Percentiles rank a stretch among this genome's conserved stretches.
phyloP scores from a whole-genome alignment of 805 yeast genomes.

The Pichia insulana region DNA sequence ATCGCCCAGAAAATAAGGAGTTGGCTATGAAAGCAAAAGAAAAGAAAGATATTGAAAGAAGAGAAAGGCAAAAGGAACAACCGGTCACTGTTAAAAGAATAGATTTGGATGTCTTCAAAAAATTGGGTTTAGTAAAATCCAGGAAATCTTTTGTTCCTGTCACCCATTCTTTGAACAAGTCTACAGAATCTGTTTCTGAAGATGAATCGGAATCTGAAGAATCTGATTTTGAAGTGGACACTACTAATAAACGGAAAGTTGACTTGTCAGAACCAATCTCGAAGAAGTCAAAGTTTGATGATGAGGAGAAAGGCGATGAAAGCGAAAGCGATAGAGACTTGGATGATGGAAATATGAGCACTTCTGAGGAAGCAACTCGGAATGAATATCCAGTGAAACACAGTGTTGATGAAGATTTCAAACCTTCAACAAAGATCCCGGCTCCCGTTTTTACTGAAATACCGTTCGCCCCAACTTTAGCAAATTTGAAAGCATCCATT shows the following conservation, averaged over 20 bases:
- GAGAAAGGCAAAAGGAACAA: conserved; percentile 4
- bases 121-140: conserved; percentile 1
- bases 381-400: too few relatives aligned
- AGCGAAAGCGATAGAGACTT: conserved; percentile 16
- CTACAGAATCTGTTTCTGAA: background rate
- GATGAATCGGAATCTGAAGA: conserved; percentile 1
- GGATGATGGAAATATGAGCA: conserved; percentile 13
- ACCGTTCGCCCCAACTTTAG: conserved; percentile 36
- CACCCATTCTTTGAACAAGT: conserved; percentile 45
- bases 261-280: background rate
- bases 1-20: conserved; percentile 37
- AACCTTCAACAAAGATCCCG: conserved; percentile 46
- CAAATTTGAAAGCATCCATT: conserved; percentile 42
- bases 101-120: conserved; percentile 10
- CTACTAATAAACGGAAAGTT: background rate
- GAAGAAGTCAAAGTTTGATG: conserved; percentile 16
- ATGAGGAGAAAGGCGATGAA: conserved; percentile 15
- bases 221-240: background rate
- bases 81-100: conserved; percentile 7
- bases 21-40: conserved; percentile 18
- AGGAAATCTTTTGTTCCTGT: conserved; percentile 28
- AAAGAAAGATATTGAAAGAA: conserved; percentile 14
- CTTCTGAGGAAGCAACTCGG: conserved; percentile 10
- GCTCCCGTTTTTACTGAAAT: conserved; percentile 43
- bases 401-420: conserved; percentile 29